Evolutionary conservation across 148 eudicot genomes (phyloP).

Genomic region (Rheum nobile): DNA sequence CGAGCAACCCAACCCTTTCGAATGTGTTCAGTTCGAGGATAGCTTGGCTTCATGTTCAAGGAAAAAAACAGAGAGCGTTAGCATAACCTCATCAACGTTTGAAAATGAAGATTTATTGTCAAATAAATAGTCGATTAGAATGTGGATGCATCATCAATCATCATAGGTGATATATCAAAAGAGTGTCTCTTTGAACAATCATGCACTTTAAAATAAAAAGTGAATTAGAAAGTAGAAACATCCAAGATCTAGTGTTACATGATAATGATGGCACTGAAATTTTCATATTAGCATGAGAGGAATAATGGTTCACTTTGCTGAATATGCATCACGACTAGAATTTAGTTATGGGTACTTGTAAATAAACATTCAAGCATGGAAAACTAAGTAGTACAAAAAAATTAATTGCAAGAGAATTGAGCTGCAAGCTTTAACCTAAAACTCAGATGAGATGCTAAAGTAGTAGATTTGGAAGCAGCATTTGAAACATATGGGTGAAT

Average conservation of each 20-base stretch:
- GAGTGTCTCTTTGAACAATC: neutral
- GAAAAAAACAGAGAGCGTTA: slow-evolving; percentile 11
- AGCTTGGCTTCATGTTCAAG: slow-evolving; percentile 52
- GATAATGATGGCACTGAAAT: neutral
- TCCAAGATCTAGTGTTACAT: neutral
- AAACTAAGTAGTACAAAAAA: neutral
- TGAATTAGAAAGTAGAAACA: neutral
- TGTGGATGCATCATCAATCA: neutral
- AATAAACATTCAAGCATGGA: neutral
- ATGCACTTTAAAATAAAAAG: neutral
- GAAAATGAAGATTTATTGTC: neutral
- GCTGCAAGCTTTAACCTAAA: neutral
- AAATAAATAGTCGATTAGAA: neutral
- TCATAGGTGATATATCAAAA: neutral
- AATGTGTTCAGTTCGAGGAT: slow-evolving; percentile 62
- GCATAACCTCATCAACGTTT: neutral
- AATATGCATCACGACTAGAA: neutral
- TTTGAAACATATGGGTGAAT: neutral
- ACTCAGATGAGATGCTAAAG: neutral
- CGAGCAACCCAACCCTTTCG: slow-evolving; percentile 89
- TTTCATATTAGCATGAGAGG: neutral
- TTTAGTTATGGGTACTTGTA: neutral
- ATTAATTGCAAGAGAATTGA: neutral
- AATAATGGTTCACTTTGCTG: neutral
- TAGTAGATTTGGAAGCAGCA: neutral